A percentile compares a stretch with the other conserved stretches of the same genome.
Evolutionary conservation across 2,329 filamentous ascomycete genomes (phyloP).

Genomic region (Ophiosphaerella korrae): DNA sequence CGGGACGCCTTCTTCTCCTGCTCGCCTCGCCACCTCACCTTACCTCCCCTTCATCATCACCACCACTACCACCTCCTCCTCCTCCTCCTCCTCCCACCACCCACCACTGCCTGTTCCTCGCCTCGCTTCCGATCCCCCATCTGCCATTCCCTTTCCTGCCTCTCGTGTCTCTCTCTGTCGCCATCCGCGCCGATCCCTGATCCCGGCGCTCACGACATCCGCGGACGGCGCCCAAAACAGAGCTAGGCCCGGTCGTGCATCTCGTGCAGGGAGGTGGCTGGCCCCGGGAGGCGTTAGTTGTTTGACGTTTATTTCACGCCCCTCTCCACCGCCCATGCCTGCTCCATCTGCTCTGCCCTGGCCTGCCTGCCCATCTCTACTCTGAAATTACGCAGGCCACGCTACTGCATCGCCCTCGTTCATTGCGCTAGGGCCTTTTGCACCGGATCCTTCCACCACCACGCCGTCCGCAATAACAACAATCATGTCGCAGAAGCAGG

Average conservation of each 20-base stretch:
- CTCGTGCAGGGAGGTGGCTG: constrained; percentile 37
- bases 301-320: constrained; percentile 48
- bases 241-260: constrained; percentile 35
- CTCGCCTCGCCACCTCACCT: neutral
- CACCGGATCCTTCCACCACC: constrained; percentile 41
- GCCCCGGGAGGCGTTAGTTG: constrained; percentile 39
- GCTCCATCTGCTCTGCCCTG: constrained; percentile 14
- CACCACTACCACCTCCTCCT: neutral
- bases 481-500: constrained; percentile 49
- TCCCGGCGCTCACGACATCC: constrained; percentile 31
- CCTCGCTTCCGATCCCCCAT: no score
- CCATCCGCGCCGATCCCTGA: constrained; percentile 31
- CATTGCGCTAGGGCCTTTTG: constrained; percentile 36
- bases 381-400: constrained; percentile 47
- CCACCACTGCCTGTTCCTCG: no score
- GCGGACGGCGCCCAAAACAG: constrained; percentile 37
- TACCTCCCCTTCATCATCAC: neutral
- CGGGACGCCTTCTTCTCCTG: neutral
- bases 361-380: constrained; percentile 5
- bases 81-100: no score
- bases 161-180: neutral
- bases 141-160: no score
- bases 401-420: constrained; percentile 47
- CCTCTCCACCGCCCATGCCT: constrained; percentile 34
- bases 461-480: constrained; percentile 45